Evolutionary conservation across 225 moss, liverwort and hornwort genomes (phyloP), one percentile per base, ranked within the genome.

Genomic region (Lunularia cruciata): DNA sequence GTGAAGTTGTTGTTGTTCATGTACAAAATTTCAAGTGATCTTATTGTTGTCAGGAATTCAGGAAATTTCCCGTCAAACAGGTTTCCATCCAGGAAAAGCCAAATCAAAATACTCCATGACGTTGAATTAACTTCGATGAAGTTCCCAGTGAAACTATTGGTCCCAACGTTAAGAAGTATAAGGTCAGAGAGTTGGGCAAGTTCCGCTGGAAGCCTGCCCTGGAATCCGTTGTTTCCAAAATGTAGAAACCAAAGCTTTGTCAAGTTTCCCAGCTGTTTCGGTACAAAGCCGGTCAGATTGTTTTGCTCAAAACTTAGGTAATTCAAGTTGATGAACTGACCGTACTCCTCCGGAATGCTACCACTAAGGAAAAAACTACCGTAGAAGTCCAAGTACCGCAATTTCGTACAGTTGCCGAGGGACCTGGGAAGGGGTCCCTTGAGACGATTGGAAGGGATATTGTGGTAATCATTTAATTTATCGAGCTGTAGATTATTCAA

Each of bases 291-390:
- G 38, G 3, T 55, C 31, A 79, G 43, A 53, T 3, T 27, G 61
- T 79, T 79, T 26, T n/a, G 25, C 27, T 35, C n/a, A 22, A 79
- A 47, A 12, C 16, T 25, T 18, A 79, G 11, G 26, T 9, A 0
- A 11, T 0, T 28, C 58, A 79, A 22, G 13, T 53, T 27, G 32
- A 46, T 65, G 23, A 62, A 69, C 37, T 70, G 65, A 57, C 48
- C 74, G 13, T 73, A 72, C 65, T 75, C 75, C 11, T 37, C 23
- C 0, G 79, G 79, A 25, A 79, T 22, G 6, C 27, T 1, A 37
- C 75, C 79, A 6, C 7, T 26, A 56, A 90, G 79, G 38, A 78
- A 68, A 58, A 85, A 85, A 47, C 68, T 58, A 0, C 76, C 57
- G 35, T 83, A 71, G 9, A 54, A 54, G 13, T 54, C 54, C 54